Evolutionary conservation across 257 asterid genomes (phyloP), one percentile per base, ranked within the genome.

Genomic region (Solanum chiquidenum): DNA sequence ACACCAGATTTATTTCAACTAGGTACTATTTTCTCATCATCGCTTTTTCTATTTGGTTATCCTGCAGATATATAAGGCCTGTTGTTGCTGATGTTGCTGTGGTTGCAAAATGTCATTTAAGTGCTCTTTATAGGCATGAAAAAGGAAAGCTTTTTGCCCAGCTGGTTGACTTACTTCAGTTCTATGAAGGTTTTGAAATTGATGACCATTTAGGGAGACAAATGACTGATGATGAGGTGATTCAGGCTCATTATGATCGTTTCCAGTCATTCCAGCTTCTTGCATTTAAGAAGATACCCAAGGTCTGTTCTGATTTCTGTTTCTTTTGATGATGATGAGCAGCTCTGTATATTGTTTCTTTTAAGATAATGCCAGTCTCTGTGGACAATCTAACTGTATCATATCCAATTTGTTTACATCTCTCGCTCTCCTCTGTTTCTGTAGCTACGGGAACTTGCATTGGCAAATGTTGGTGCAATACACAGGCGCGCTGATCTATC

Each of bases 191-290:
- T 73, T 97, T 97, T 90, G 99, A 95, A 91, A 97, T 97, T 87
- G 98, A 97, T 93, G 98, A 97, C 88, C 96, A 94, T 90, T 90
- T 93, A 87, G 99, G 99, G 91, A 92, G 97, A 88, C 99, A 97
- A 92, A 96, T 95, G 99, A 93, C 98, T 89, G 99, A 96, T 89
- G 99, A 97, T 88, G 99, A 96, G 92, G 99, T 96, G 84, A 95
- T 97, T 88, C 98, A 93, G 88, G 93, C 95, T 86, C 99, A 96
- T 88, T 97, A 97, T 90, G 95, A 94, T 89, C 98, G 97, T 83
- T 90, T 97, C 83, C 98, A 95, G 95, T 98, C 99, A 88, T 95
- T 97, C 91, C 99, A 97, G 91, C 94, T 95, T 84, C 92, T 94
- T 91, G 95, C 95, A 82, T 97, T 92, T 87, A 97, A 95, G 91